Base-by-base conservation (phyloP, 2,329 filamentous ascomycete species). In the Fusarium pilosicola region DNA sequence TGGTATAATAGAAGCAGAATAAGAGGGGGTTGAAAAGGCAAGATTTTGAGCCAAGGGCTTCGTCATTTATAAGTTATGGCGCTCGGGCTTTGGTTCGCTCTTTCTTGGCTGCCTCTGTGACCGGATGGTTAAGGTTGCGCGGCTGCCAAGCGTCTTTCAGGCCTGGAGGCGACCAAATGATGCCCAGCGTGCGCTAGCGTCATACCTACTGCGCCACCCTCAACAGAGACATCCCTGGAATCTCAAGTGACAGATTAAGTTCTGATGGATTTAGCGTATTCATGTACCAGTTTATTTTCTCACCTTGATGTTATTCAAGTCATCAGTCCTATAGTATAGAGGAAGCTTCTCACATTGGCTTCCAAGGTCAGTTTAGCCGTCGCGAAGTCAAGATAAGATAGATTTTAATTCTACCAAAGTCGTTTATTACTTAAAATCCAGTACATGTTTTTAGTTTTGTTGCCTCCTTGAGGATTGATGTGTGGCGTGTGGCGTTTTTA, bases 31-130 rank as follows among this genome's bases (percentile, higher is more conserved):
- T 42, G 45, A 51, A 59, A 34, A 45, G n/a, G 41, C 4, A 59
- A 56, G 38, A 9, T 54, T 66, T 64, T 42, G 30, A 36, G 66
- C 59, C 41, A 38, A 52, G 60, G 59, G 62, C 34, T 65, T 75
- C 67, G 73, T 75, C 73, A 74, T 68, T 75, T 75, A 68, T 75
- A 74, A 59, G 54, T 62, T 48, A 62, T 62, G 66, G 70, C 73
- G 69, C 73, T 65, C 46, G 69, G 62, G 65, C 68, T 59, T 51
- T 74, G 63, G 73, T 74, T 74, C 72, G 73, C 63, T 68, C 62
- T 54, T 70, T 75, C 72, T 57, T 60, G 69, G 73, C 62, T 74
- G 69, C 73, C 73, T 74, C 73, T 62, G 52, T 54, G 22, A 32
- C 46, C 8, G 8, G 11, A 73, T 52, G 26, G 58, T 64, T 34